Conservation (phyloP, 2,329 filamentous ascomycete species). For the Dactylellina cionopaga region DNA sequence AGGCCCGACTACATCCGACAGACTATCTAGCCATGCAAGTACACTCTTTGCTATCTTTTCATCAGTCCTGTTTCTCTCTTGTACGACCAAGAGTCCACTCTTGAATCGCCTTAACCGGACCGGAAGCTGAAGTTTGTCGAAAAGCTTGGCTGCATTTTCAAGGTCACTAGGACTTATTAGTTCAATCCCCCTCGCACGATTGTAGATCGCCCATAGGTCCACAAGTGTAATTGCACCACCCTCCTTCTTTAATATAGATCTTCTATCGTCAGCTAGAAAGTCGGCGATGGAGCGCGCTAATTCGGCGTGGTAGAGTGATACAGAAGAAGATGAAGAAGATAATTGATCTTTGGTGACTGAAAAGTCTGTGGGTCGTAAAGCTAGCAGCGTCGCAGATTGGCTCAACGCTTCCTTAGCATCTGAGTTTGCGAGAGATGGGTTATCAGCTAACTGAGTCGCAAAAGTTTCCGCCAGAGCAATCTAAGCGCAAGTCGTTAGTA, state of each 20-base stretch:
- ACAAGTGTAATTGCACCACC: constrained; percentile 90
- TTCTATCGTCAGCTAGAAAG: constrained; percentile 84
- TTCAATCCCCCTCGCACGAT: constrained; percentile 90
- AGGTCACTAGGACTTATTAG: constrained; percentile 92
- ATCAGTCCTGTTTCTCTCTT: constrained; percentile 86
- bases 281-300: constrained; percentile 85
- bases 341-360: constrained; percentile 56
- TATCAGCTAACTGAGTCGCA: constrained; percentile 43
- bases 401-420: constrained; percentile 80
- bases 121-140: constrained; percentile 86
- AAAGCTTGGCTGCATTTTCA: constrained; percentile 85
- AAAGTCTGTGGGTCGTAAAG: constrained; percentile 40
- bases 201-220: constrained; percentile 94
- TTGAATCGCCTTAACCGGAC: constrained; percentile 88
- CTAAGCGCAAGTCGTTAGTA: constrained; percentile 8
- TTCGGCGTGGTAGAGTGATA: constrained; percentile 85
- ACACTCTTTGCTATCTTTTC: constrained; percentile 82
- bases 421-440: constrained; percentile 64
- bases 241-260: constrained; percentile 78
- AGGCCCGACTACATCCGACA: background rate
- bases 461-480: constrained; percentile 48
- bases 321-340: constrained; percentile 45
- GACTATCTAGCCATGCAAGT: constrained; percentile 64
- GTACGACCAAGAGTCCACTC: constrained; percentile 92
- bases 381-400: constrained; percentile 80